These are phyloP conservation scores for Penicillium paneum DNA, from an alignment of 2,329 filamentous ascomycete species.

Conservation along the genomic window DNA sequence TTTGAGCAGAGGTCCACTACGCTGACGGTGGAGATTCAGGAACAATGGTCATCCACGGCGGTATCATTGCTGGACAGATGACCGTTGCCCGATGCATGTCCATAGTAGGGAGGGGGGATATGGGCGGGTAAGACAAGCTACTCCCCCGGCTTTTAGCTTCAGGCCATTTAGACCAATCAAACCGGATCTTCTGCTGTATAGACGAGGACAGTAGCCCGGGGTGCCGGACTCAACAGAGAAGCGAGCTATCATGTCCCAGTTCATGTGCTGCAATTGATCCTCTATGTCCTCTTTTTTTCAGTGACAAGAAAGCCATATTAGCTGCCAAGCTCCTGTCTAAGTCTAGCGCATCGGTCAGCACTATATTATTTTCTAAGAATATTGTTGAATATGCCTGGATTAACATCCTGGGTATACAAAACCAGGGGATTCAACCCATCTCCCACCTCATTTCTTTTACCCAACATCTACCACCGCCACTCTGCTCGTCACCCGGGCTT, in stretches of 20 bases:
- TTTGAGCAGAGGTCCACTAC: not conserved
- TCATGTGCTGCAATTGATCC: not conserved
- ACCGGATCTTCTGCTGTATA: too few species aligned
- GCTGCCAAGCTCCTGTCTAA: not conserved
- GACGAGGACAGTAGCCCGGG: too few species aligned
- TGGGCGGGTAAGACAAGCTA: too few species aligned
- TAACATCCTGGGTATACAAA: too few species aligned
- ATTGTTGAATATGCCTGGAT: too few species aligned
- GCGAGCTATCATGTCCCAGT: not conserved
- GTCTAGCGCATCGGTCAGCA: not conserved
- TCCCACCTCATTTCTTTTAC: not conserved
- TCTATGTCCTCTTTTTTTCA: not conserved
- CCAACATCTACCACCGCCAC: not conserved
- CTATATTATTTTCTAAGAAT: not conserved
- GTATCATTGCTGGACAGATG: not conserved
- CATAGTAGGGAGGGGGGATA: too few species aligned
- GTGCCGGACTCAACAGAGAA: not conserved
- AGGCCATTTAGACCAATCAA: too few species aligned
- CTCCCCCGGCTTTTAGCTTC: too few species aligned
- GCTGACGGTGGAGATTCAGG: not conserved
- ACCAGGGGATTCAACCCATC: not conserved
- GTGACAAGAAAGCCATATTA: too few species aligned
- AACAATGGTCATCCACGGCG: not conserved
- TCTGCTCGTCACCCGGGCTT: not conserved
- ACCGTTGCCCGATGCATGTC: not conserved